phyloP scores from a whole-genome alignment of 2,329 filamentous ascomycete genomes.

The Aspergillus spinulosporus region DNA sequence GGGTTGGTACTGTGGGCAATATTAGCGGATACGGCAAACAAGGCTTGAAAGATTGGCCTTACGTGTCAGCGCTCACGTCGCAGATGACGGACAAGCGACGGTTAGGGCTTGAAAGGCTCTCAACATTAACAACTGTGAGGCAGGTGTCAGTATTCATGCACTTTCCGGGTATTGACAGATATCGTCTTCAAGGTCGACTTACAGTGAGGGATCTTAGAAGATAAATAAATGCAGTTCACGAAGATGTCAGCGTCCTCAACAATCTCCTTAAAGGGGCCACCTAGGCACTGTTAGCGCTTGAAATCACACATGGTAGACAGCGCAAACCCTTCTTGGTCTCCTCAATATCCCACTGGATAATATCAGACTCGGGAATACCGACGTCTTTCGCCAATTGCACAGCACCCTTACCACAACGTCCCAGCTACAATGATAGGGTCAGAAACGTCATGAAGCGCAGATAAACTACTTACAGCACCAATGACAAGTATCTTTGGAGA shows the following conservation, averaged over 20 bases:
- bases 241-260: conserved; percentile 68
- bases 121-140: conserved; percentile 61
- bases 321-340: conserved; percentile 67
- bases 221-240: conserved; percentile 88
- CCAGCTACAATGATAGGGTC: conserved; percentile 30
- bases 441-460: not conserved
- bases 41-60: conserved; percentile 15
- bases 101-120: conserved; percentile 65
- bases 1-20: conserved; percentile 44
- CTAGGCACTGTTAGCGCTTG: conserved; percentile 30
- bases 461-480: conserved; percentile 58
- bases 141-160: not conserved
- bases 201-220: conserved; percentile 71
- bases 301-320: not conserved
- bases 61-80: conserved; percentile 61
- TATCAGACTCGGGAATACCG: conserved; percentile 68
- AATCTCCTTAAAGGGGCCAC: conserved; percentile 77
- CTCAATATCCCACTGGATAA: conserved; percentile 74
- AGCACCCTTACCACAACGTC: conserved; percentile 78
- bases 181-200: not conserved
- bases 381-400: conserved; percentile 75
- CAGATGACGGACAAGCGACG: conserved; percentile 78
- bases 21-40: not conserved
- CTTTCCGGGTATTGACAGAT: not conserved
- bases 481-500: conserved; percentile 78